phyloP scores from a whole-genome alignment of 495 filamentous ascomycete genomes.

The Acidiella bohemica region DNA sequence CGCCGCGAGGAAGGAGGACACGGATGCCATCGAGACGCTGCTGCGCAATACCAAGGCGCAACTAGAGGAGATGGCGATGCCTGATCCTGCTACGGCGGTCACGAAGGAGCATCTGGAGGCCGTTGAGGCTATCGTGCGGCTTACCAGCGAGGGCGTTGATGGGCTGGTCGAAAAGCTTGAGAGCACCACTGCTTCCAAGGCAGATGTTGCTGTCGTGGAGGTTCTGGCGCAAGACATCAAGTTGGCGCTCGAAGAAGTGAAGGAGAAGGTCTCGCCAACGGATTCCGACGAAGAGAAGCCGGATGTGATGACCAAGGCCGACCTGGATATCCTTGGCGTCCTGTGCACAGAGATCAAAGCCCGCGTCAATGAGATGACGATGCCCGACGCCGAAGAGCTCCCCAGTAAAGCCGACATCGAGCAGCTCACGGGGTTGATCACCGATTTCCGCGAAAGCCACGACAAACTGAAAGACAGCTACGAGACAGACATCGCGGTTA shows the following conservation, averaged over 20 bases:
- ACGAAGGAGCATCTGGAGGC: constrained; percentile 64
- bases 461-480: constrained; percentile 44
- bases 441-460: constrained; percentile 43
- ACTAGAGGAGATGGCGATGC: constrained; percentile 62
- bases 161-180: constrained; percentile 36
- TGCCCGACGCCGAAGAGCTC: constrained; percentile 50
- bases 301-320: constrained; percentile 60
- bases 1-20: constrained; percentile 64
- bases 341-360: constrained; percentile 70
- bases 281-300: constrained; percentile 47
- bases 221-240: constrained; percentile 62
- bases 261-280: constrained; percentile 34
- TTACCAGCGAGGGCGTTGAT: constrained; percentile 56
- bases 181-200: constrained; percentile 30
- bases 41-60: constrained; percentile 71
- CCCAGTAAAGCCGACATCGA: constrained; percentile 48
- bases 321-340: constrained; percentile 63
- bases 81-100: constrained; percentile 43
- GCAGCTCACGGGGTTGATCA: constrained; percentile 52
- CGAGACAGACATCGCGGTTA: constrained; percentile 54
- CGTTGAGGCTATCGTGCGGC: constrained; percentile 54
- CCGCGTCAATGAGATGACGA: constrained; percentile 54
- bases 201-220: constrained; percentile 65
- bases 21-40: constrained; percentile 76
- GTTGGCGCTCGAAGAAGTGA: constrained; percentile 61